Base-by-base conservation (phyloP, 345 rosid genomes). In the Salix koriyanagi region DNA sequence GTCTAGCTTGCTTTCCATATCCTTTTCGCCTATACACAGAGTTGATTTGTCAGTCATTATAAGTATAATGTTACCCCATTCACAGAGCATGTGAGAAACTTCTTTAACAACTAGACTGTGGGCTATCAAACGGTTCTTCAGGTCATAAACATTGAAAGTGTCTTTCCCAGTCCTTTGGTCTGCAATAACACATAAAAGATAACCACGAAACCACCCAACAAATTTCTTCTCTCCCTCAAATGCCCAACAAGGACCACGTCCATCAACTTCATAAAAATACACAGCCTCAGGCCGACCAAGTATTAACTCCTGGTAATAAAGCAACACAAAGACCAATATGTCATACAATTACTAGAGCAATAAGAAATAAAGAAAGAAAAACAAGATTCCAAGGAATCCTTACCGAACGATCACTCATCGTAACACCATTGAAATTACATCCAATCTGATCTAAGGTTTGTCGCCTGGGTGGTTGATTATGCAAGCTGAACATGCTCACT, bases 201-300 rank as follows among this genome's bases (percentile, higher is more conserved):
- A 93, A 69, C 99, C 98, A 68, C 99, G 94, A 76, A 92, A 93
- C 99, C 99, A 96, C 19, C 99, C 98, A 46, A 93, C 71, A 67
- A 91, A 87, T 73, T 88, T 92, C 87, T 93, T 96, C 89, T 96
- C 97, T 67, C 99, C 99, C 81, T 93, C 98, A 83, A 96, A 96
- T 69, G 98, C 99, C 99, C 98, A 92, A 82, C 99, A 96, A 41
- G 99, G 99, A 82, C 98, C 99, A 39, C 98, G 97, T 13, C 99
- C 99, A 84, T 96, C 99, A 81, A 93, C 89, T 80, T 96, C 98
- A 50, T 92, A 96, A 84, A 96, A 93, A 72, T 90, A 96, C 56
- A 96, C 97, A 75, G 99, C 99, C 86, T 96, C 99, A 37, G 94
- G 93, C 66, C 95, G 88, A 70, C 99, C 99, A 81, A 93, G 80